Conservation (phyloP, 2,329 filamentous ascomycete genomes). For the Cladosporium austrohemisphaericum region DNA sequence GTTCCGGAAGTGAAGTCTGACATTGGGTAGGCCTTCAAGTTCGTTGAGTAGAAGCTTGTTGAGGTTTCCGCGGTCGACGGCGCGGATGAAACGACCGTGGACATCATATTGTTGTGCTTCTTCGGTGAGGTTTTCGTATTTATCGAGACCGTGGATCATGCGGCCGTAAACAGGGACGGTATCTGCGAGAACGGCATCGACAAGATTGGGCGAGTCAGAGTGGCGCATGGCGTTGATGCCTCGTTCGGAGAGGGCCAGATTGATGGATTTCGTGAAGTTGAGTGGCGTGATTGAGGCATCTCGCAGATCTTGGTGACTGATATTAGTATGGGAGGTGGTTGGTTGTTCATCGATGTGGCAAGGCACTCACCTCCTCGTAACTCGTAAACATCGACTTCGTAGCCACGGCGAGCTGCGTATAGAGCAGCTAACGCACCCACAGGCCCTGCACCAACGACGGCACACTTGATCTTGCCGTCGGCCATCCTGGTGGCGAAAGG, state of each 20-base stretch:
- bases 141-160: conserved; percentile 80
- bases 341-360: too few species aligned
- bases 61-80: conserved; percentile 77
- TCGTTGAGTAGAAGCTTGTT: conserved; percentile 82
- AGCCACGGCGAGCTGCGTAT: conserved; percentile 83
- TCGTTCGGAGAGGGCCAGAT: conserved; percentile 87
- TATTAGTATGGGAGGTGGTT: conserved; percentile 4
- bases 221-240: conserved; percentile 83
- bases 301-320: conserved; percentile 74
- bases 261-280: conserved; percentile 98
- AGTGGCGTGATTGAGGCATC: conserved; percentile 77
- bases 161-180: conserved; percentile 93
- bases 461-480: conserved; percentile 30
- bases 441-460: conserved; percentile 87
- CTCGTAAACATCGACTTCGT: conserved; percentile 92
- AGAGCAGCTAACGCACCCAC: conserved; percentile 88
- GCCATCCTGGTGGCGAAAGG: too few species aligned
- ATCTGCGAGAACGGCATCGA: conserved; percentile 68
- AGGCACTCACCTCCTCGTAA: conserved; percentile 71
- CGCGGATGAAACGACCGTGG: conserved; percentile 77
- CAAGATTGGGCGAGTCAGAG: conserved; percentile 62
- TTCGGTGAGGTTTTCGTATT: conserved; percentile 66
- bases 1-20: conserved; percentile 87
- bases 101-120: conserved; percentile 86
- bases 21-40: conserved; percentile 79